Base-by-base conservation (phyloP, 2,329 filamentous ascomycete species). In the Didymella pinodella region DNA sequence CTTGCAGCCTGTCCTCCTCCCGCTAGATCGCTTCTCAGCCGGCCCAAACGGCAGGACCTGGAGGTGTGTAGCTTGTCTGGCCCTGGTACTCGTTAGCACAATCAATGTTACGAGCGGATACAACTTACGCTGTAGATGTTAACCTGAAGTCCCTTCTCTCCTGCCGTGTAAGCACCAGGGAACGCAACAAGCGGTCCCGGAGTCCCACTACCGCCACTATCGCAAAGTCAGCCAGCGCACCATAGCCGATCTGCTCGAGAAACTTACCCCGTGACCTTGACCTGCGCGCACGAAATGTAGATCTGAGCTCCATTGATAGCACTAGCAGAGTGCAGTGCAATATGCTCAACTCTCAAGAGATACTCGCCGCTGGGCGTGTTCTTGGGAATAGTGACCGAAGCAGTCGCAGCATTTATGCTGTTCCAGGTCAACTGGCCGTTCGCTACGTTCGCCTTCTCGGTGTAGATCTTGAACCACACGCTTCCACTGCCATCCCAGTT, bases 261-360 rank as follows among this genome's bases (percentile, higher is more conserved):
- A 28, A 28, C 41, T n/a, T 28, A 44, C 10, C 76, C 75, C 12
- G 71, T 74, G 48, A 83, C 76, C 59, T 76, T 76, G 51, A 83
- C 61, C 72, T 83, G 81, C 0, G 77, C 79, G 65, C 81, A 83
- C 4, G 75, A 75, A 47, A 81, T 77, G 66, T 82, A 82, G 64
- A 82, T 79, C 68, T 82, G 76, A 3, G 76, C 76, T 14, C 76
- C 75, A 7, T 68, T 67, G n/a, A 62, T 46, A 12, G 60, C 56
- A 43, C 65, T 62, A 4, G 76, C 79, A 48, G 74, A 70, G 61
- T 81, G 80, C 32, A 82, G 70, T 11, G 73, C 80, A 54, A 83
- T 80, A 53, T 82, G 81, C 69, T 83, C 81, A 44, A 79, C 71
- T 10, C 81, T 72, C 18, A 82, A 65, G 8, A 83, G 70, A 65